These are phyloP conservation scores for Puccinia horiana DNA, from an alignment of 1,284 basidiomycete genomes.

Conservation along the genomic window DNA sequence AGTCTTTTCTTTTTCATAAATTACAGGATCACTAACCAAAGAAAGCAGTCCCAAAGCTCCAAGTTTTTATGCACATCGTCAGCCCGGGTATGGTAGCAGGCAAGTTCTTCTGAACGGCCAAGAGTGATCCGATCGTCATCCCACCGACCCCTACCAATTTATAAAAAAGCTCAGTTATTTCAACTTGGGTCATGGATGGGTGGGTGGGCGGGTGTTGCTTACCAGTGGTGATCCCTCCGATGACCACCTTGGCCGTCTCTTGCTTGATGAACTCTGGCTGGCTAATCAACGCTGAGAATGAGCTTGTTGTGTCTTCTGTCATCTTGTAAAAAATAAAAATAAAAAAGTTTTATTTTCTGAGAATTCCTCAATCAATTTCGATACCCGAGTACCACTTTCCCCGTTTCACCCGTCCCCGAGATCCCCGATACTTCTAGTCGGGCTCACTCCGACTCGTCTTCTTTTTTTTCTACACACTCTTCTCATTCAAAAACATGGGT, in stretches of 20 bases:
- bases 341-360: too few species aligned
- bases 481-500: background rate
- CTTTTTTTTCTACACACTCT: background rate
- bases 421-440: too few species aligned
- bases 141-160: slow-evolving; percentile 7
- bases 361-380: too few species aligned
- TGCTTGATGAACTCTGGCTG: slow-evolving; percentile 1
- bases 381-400: too few species aligned
- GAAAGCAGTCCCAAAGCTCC: slow-evolving; percentile 21
- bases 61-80: slow-evolving; percentile 24
- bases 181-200: background rate
- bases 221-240: slow-evolving; percentile 28
- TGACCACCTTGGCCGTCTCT: slow-evolving; percentile 20
- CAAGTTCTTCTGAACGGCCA: slow-evolving; percentile 17
- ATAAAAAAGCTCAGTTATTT: background rate
- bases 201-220: background rate
- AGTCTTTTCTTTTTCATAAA: background rate
- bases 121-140: slow-evolving; percentile 24
- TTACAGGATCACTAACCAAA: background rate
- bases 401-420: too few species aligned
- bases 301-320: background rate
- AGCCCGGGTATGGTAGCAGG: slow-evolving; percentile 7
- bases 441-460: too few species aligned
- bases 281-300: background rate
- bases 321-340: too few species aligned